Base-by-base conservation (phyloP, 108 stramenopile species). In the Chaetoceros muelleri region DNA sequence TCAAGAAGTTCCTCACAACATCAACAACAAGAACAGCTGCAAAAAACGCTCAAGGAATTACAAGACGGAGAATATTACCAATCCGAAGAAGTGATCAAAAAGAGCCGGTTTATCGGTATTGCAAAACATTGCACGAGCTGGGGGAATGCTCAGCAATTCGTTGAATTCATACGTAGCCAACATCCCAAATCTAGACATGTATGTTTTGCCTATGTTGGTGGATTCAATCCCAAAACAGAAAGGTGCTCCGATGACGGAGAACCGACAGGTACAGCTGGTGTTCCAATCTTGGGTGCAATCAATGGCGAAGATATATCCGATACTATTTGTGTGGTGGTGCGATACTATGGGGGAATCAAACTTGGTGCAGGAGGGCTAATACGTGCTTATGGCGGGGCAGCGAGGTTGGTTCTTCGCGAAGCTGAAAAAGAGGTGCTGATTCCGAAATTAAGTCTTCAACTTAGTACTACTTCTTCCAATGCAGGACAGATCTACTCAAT, bases 351-450 rank as follows among this genome's bases (percentile, higher is more conserved):
- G 5, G 90, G 90, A 2, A 76, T 88, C 52, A 86, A 86, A 70
- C 55, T 93, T 21, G 90, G 90, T 19, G 83, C 90, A 25, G 90
- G 86, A 19, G 86, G 90, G 0, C 58, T 93, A 46, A 93, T 93
- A 59, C 82, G 90, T 47, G 86, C 86, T 28, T 93, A 88, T 58
- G 86, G 90, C 7, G 79, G 68, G 26, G 56, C 84, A 2, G 86
- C 86, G 1, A 60, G 90, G 24, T 64, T 63, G 46, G 84, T 75
- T 0, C 55, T 88, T 19, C 75, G 79, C 0, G 83, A 75, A 30
- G 70, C 83, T 3, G 65, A 69, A 7, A 71, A 69, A 0, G 28
- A 71, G 30, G 51, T 70, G 0, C 47, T 72, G 2, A 69, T 81
- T 24, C 90, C 90, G 8, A 84, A 62, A 51, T 28, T 64, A 2